Percentiles rank a stretch among this genome's conserved stretches.
phyloP scores from a whole-genome alignment of 306 rosid genomes.

The Dryas drummondii region DNA sequence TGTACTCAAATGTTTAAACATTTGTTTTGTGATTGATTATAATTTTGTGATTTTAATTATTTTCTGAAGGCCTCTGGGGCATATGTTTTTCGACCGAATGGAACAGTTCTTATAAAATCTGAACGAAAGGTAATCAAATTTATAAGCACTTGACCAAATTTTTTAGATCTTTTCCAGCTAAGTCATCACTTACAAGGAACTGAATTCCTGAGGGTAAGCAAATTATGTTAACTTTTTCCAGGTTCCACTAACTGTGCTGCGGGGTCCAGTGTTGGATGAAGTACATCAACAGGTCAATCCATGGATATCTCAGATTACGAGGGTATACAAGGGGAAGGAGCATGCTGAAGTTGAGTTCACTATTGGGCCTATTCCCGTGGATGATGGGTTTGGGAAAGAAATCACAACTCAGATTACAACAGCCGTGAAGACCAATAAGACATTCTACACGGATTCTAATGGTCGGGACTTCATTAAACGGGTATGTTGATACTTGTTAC shows the following conservation, averaged over 20 bases:
- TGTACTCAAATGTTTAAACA: not conserved
- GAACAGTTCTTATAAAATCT: slow-evolving; percentile 31
- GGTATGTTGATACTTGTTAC: slow-evolving; percentile 19
- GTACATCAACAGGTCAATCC: slow-evolving; percentile 41
- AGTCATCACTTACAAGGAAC: slow-evolving; percentile 13
- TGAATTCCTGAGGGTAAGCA: slow-evolving; percentile 16
- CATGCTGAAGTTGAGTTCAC: slow-evolving; percentile 48
- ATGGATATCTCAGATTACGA: slow-evolving; percentile 49
- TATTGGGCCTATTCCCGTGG: slow-evolving; percentile 36
- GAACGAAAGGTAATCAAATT: slow-evolving; percentile 31
- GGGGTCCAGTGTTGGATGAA: slow-evolving; percentile 44
- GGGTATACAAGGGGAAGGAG: slow-evolving; percentile 45
- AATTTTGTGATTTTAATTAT: slow-evolving; percentile 7
- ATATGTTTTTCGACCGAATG: slow-evolving; percentile 46
- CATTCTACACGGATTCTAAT: slow-evolving; percentile 39
- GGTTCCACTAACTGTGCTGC: slow-evolving; percentile 37
- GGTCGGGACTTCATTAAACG: slow-evolving; percentile 43
- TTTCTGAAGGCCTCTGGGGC: slow-evolving; percentile 49
- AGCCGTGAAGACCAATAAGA: slow-evolving; percentile 28
- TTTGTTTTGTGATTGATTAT: not conserved
- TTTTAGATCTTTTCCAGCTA: slow-evolving; percentile 1
- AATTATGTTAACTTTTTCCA: slow-evolving; percentile 16
- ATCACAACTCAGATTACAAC: slow-evolving; percentile 37
- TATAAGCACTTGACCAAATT: not conserved
- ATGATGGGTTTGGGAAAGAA: slow-evolving; percentile 39